Evolutionary conservation across 768 basidiomycete genomes (phyloP), one percentile per base, ranked within the genome.

Genomic region (Candolleomyces eurysporus): DNA sequence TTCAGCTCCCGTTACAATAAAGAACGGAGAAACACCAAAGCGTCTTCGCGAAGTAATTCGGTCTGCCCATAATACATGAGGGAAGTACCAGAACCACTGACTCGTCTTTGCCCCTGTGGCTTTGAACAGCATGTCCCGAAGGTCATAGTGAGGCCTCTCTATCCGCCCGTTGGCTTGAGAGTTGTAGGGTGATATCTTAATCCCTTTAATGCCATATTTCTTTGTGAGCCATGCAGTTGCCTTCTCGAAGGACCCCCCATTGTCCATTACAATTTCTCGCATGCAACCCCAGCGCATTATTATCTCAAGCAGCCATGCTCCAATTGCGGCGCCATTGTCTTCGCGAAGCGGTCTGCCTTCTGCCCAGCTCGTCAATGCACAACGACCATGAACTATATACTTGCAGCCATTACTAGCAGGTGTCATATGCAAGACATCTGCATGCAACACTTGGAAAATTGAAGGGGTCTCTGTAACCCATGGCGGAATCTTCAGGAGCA

Each of bases 241-340:
- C 50, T 66, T 61, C 5, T 75, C 36, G 17, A 74, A 71, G 0
- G 69, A 68, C 0, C 68, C 62, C 0, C 77, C 71, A 32, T 66
- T 66, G 61, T 79, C 79, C 48, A 70, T 72, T 3, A 77, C 68
- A 11, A 79, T 69, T 56, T 75, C 71, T 4, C 42, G 31, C 1
- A 76, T 32, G 3, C 69, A 67, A 19, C 78, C 77, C 77, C 76
- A 79, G 39, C 70, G 73, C 26, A 0, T 61, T 26, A 48, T 65
- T 64, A 9, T n/a, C n/a, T n/a, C 68, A 4, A 0, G 66, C 71
- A 31, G 69, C 68, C 0, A 70, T 65, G 4, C 74, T 71, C 48
- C 67, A 68, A 21, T 57, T 67, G 48, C 61, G 64, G 0, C 67
- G 46, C 53, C 30, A 49, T 63, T 0, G 59, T 58, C 65, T 72